These are phyloP conservation scores for Malus asiatica DNA, from an alignment of 306 rosid species.

Conservation along the genomic window DNA sequence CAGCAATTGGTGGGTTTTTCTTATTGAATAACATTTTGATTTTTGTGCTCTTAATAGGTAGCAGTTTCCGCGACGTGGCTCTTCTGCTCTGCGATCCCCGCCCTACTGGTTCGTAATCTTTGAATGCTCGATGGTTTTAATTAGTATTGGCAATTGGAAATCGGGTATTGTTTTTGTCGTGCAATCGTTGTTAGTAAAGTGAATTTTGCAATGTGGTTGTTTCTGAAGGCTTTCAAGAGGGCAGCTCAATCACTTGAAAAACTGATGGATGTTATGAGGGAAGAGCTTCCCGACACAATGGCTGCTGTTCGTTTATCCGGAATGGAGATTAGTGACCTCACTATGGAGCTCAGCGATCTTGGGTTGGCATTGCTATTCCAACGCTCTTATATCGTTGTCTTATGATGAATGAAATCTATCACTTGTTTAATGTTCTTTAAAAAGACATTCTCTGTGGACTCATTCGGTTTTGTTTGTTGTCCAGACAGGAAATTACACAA, in stretches of 20 bases:
- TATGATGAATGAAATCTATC: background rate
- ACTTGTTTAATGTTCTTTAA: too few species aligned
- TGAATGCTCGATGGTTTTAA: background rate
- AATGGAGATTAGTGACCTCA: slow-evolving; percentile 88
- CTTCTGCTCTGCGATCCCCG: slow-evolving; percentile 77
- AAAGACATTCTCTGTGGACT: background rate
- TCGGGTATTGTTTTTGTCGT: background rate
- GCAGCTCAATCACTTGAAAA: slow-evolving; percentile 86
- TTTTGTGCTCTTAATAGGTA: slow-evolving; percentile 31
- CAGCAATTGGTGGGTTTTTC: background rate
- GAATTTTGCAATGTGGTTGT: background rate
- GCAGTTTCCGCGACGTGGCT: slow-evolving; percentile 82
- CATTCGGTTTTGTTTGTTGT: slow-evolving; percentile 3
- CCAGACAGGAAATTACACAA: slow-evolving; percentile 76
- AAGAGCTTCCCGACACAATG: slow-evolving; percentile 90
- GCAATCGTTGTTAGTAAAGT: background rate
- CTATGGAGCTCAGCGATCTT: slow-evolving; percentile 77
- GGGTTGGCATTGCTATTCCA: slow-evolving; percentile 26
- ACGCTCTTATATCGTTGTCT: background rate
- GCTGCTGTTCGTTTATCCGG: slow-evolving; percentile 85
- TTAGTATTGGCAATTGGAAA: background rate
- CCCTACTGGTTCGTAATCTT: slow-evolving; percentile 68
- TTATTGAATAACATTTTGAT: background rate
- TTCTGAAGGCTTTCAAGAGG: slow-evolving; percentile 72
- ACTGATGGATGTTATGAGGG: slow-evolving; percentile 80